Percentiles rank a stretch among this genome's conserved stretches.
Conservation (phyloP, 2,329 filamentous ascomycete species). For the Neonectria faginata region DNA sequence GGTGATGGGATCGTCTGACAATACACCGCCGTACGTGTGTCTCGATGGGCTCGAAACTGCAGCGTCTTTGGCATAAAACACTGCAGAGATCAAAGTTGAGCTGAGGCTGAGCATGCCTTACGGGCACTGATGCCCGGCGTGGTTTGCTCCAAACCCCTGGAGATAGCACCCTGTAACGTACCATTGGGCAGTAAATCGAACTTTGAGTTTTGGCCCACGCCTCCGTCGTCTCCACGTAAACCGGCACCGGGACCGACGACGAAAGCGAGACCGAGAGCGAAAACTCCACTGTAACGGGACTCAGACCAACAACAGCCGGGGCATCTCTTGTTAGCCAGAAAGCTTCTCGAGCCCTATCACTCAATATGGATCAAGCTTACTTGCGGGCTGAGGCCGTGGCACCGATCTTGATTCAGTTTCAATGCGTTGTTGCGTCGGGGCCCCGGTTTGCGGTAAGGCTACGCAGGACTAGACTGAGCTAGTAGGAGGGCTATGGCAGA, state of each 20-base stretch:
- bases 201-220: neutral
- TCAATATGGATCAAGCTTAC: neutral
- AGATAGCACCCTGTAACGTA: neutral
- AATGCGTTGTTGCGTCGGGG: neutral
- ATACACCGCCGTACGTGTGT: neutral
- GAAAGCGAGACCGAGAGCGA: conserved; percentile 18
- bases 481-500: conserved; percentile 3
- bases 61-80: neutral
- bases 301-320: neutral
- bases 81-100: neutral
- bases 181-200: neutral
- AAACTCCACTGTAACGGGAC: neutral
- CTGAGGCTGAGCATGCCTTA: neutral
- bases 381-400: neutral
- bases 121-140: neutral
- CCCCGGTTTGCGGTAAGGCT: neutral
- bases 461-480: neutral
- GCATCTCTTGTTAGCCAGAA: neutral
- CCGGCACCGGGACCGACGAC: conserved; percentile 22
- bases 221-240: neutral
- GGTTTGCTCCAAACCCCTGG: neutral
- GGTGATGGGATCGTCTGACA: neutral
- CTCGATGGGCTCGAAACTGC: neutral
- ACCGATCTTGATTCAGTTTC: conserved; percentile 3
- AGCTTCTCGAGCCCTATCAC: neutral